Conservation (phyloP, 345 rosid species). For the Sonneratia caseolaris region DNA sequence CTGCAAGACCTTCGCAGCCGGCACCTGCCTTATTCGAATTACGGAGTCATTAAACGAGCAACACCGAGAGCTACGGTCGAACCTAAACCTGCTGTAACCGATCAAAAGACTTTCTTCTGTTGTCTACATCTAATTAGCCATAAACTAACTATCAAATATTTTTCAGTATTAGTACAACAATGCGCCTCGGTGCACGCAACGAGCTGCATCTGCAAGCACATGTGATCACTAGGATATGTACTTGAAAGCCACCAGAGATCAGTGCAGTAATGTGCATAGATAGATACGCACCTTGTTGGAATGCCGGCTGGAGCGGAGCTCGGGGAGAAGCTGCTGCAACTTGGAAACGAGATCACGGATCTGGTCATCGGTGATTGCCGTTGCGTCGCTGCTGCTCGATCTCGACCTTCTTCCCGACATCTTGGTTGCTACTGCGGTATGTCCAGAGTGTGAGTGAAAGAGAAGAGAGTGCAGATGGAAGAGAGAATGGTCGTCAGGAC, state of each 20-base stretch:
- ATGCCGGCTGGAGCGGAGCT: conserved; percentile 58
- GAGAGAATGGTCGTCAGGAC: background rate
- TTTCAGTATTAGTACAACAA: too few relatives aligned
- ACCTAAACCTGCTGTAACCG: too few relatives aligned
- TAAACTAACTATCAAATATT: too few relatives aligned
- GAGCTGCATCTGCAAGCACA: background rate
- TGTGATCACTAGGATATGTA: background rate
- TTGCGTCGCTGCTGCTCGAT: conserved; percentile 11
- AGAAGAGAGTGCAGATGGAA: too few relatives aligned
- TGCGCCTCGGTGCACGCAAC: too few relatives aligned
- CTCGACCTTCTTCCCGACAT: conserved; percentile 70
- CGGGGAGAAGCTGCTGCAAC: conserved; percentile 79
- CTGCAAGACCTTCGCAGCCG: conserved; percentile 84
- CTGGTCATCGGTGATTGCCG: conserved; percentile 83
- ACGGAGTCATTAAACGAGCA: background rate
- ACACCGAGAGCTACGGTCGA: background rate
- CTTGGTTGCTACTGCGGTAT: background rate
- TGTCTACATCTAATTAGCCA: too few relatives aligned
- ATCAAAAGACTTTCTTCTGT: too few relatives aligned
- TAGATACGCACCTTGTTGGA: conserved; percentile 56
- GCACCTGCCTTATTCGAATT: conserved; percentile 31
- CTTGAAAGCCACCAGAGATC: conserved; percentile 4
- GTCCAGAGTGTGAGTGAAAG: background rate
- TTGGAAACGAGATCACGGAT: conserved; percentile 78
- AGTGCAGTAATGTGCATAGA: conserved; percentile 4